phyloP scores from a whole-genome alignment of 2,329 filamentous ascomycete species.

The Sordariomycetes sp. region DNA sequence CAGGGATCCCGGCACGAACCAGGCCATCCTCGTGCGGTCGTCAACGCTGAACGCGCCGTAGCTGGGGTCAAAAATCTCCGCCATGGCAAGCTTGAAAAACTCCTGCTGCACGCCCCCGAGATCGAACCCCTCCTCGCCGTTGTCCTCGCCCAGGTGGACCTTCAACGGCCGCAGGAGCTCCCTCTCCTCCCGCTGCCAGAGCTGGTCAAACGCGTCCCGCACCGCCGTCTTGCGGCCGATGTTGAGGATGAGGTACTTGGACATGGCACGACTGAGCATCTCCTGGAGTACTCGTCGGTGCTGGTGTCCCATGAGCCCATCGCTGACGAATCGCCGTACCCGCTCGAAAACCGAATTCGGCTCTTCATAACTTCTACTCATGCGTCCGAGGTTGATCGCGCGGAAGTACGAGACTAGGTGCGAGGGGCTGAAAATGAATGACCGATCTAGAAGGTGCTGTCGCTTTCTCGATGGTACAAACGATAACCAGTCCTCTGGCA shows the following conservation, averaged over 20 bases:
- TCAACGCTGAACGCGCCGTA: conserved; percentile 77
- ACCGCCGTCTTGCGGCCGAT: conserved; percentile 56
- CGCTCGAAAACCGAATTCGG: conserved; percentile 44
- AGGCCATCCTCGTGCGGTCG: conserved; percentile 61
- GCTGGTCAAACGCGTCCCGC: conserved; percentile 66
- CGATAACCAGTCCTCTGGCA: conserved; percentile 59
- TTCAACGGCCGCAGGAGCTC: conserved; percentile 80
- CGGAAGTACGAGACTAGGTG: conserved; percentile 75
- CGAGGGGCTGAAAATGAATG: conserved; percentile 64
- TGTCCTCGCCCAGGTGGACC: conserved; percentile 70
- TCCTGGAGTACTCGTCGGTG: conserved; percentile 50
- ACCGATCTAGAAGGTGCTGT: conserved; percentile 65
- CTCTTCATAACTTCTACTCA: conserved; percentile 68
- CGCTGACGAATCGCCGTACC: conserved; percentile 41
- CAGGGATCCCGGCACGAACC: conserved; percentile 73
- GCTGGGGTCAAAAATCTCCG: conserved; percentile 63
- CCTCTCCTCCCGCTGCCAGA: conserved; percentile 74
- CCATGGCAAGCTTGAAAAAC: conserved; percentile 78
- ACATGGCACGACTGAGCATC: conserved; percentile 51
- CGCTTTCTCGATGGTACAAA: conserved; percentile 47
- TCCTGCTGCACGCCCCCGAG: conserved; percentile 94
- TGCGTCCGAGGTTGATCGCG: conserved; percentile 72
- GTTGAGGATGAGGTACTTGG: conserved; percentile 58
- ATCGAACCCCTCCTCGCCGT: conserved; percentile 80
- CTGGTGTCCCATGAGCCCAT: conserved; percentile 40